These are phyloP conservation scores for Tulasnella sp. DNA, from an alignment of 768 basidiomycete species.

Conservation along the genomic window DNA sequence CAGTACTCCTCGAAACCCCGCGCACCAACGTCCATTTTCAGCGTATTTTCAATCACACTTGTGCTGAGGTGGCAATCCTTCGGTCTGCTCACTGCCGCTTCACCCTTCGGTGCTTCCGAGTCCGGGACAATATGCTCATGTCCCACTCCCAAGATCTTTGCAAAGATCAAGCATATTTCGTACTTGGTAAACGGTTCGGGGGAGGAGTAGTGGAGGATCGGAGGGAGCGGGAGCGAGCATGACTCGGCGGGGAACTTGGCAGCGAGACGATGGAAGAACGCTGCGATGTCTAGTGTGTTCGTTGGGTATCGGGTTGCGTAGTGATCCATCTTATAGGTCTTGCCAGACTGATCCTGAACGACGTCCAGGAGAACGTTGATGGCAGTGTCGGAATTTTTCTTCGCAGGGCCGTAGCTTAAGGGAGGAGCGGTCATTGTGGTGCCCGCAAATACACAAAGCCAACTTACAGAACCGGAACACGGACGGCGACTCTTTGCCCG, in stretches of 20 bases:
- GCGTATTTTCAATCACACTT: constrained; percentile 54
- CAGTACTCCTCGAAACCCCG: constrained; percentile 81
- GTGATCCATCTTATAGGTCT: constrained; percentile 91
- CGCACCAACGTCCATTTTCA: constrained; percentile 46
- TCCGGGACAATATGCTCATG: constrained; percentile 72
- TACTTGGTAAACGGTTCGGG: constrained; percentile 85
- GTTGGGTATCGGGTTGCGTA: constrained; percentile 91
- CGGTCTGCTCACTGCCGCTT: constrained; percentile 60
- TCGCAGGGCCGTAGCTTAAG: constrained; percentile 75
- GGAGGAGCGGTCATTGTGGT: not conserved
- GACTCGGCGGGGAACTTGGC: constrained; percentile 22
- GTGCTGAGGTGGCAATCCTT: constrained; percentile 73
- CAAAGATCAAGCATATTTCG: constrained; percentile 77
- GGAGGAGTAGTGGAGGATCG: constrained; percentile 79
- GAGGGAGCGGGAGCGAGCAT: constrained; percentile 42
- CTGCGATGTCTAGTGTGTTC: constrained; percentile 77
- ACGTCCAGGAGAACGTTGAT: constrained; percentile 84
- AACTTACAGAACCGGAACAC: constrained; percentile 82
- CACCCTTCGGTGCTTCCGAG: constrained; percentile 52
- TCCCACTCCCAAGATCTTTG: constrained; percentile 58
- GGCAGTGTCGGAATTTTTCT: constrained; percentile 78
- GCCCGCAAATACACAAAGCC: too few species aligned
- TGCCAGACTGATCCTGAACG: constrained; percentile 78
- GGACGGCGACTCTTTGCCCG: constrained; percentile 56
- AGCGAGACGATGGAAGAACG: constrained; percentile 69